phyloP scores from a whole-genome alignment of 2,329 filamentous ascomycete species.

The Talaromyces funiculosus region DNA sequence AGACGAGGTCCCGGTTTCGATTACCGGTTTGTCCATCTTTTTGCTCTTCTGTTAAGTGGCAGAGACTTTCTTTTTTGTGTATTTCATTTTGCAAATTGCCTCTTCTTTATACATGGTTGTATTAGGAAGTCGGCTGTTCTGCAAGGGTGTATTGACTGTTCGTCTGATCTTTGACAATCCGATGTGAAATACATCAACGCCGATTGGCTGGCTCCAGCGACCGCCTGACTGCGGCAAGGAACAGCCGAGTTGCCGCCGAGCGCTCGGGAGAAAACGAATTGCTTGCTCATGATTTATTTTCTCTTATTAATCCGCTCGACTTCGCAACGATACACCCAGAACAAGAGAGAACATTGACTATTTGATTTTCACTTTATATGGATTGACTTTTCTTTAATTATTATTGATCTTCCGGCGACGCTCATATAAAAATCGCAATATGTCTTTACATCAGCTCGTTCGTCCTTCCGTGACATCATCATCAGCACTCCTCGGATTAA shows the following conservation, averaged over 20 bases:
- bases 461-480: constrained; percentile 45
- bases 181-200: constrained; percentile 28
- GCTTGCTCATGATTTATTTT: neutral
- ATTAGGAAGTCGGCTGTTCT: neutral
- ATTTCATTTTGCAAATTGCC: neutral
- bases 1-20: constrained; percentile 8
- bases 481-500: constrained; percentile 35
- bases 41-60: neutral
- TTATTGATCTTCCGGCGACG: constrained; percentile 3
- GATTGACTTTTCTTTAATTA: neutral
- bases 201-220: constrained; percentile 31
- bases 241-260: constrained; percentile 13
- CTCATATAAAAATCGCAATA: constrained; percentile 17
- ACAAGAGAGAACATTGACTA: too few relatives aligned
- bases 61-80: too few relatives aligned
- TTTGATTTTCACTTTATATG: too few relatives aligned
- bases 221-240: constrained; percentile 12
- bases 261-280: neutral
- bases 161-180: neutral
- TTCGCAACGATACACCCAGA: neutral
- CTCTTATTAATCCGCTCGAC: constrained; percentile 1
- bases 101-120: neutral
- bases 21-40: constrained; percentile 5
- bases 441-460: constrained; percentile 37
- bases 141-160: neutral